Base-by-base conservation (phyloP, 2,329 filamentous ascomycete species). In the Ophiostoma populinum region DNA sequence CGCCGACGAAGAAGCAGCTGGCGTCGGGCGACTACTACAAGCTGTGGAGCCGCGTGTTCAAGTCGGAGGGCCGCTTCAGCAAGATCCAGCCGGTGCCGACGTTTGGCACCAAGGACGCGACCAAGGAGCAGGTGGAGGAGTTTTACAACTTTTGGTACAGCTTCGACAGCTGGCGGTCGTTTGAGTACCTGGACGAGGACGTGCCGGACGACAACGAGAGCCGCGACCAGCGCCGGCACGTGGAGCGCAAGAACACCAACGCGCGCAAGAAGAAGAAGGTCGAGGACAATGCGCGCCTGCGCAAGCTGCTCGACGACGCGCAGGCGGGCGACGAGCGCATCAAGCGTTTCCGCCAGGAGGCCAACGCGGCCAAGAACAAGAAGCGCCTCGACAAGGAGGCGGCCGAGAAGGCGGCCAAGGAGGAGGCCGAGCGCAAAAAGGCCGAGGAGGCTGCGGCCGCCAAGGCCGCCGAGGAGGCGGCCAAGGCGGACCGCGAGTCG, bases 141-240 rank as follows among this genome's bases (percentile, higher is more conserved):
- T 98, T 98, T 59, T 98, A 98, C 72, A 93, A 98, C 70, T 98
- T 95, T 67, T 98, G 81, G 78, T 98, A 95, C 69, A 92, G 87
- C 69, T 92, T 98, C 50, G 90, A 98, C 68, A 90, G 80, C 57
- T 98, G 90, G 90, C 71, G 90, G 42, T 76, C 80, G 3, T 98
- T 98, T 51, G 90, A 98, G 63, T 98, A 98, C 60, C 80, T 92
- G 40, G 90, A 98, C 53, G 90, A 98, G 65, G 90, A 98, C 54
- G 87, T 98, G 20, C 90, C 90, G 26, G 90, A 98, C 52, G 90
- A 98, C 66, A 93, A 90, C 57, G 90, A 95, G 65, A 93, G 86
- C 66, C 86, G 90, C 56, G 87, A 95, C 62, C 90, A 98, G 67
- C 95, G 94, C 68, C 82, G 90, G 39, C 87, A 98, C 60, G 76